phyloP scores from a whole-genome alignment of 2,329 filamentous ascomycete species.

The Aspergillus fijiensis region DNA sequence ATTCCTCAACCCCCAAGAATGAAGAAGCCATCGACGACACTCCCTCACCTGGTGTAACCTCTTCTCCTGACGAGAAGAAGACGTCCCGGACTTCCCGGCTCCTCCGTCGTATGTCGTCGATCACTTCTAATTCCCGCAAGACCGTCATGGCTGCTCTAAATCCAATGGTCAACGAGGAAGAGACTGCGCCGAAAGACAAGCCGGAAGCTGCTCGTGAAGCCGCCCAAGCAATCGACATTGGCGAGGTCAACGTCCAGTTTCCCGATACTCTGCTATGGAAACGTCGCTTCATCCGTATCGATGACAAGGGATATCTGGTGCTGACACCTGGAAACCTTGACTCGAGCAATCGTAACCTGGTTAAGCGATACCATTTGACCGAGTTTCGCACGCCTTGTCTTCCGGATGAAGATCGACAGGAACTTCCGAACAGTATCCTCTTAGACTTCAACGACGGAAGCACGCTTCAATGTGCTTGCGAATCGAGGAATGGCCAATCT shows the following conservation, averaged over 20 bases:
- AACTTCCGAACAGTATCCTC: constrained; percentile 81
- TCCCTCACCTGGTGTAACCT: constrained; percentile 36
- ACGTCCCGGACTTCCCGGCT: constrained; percentile 60
- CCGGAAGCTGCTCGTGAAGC: constrained; percentile 20
- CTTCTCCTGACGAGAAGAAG: constrained; percentile 51
- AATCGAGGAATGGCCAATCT: constrained; percentile 55
- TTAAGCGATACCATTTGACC: constrained; percentile 80
- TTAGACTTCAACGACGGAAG: constrained; percentile 63
- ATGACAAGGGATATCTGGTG: constrained; percentile 78
- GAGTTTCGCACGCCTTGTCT: constrained; percentile 78
- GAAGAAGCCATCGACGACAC: constrained; percentile 31
- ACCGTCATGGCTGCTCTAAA: constrained; percentile 42
- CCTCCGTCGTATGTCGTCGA: constrained; percentile 66
- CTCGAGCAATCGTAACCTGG: constrained; percentile 58
- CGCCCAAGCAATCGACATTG: constrained; percentile 66
- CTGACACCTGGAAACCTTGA: constrained; percentile 69
- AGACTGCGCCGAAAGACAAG: constrained; percentile 26
- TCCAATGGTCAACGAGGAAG: constrained; percentile 40
- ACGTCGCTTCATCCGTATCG: constrained; percentile 81
- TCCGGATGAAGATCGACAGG: constrained; percentile 87
- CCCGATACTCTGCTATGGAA: constrained; percentile 97
- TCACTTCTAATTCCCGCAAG: constrained; percentile 53
- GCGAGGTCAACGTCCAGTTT: constrained; percentile 95
- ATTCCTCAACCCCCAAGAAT: constrained; percentile 39
- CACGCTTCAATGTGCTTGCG: constrained; percentile 63